A percentile compares a stretch with the other conserved stretches of the same genome.
phyloP scores from a whole-genome alignment of 2,329 filamentous ascomycete genomes.

The Fusarium stilboides region DNA sequence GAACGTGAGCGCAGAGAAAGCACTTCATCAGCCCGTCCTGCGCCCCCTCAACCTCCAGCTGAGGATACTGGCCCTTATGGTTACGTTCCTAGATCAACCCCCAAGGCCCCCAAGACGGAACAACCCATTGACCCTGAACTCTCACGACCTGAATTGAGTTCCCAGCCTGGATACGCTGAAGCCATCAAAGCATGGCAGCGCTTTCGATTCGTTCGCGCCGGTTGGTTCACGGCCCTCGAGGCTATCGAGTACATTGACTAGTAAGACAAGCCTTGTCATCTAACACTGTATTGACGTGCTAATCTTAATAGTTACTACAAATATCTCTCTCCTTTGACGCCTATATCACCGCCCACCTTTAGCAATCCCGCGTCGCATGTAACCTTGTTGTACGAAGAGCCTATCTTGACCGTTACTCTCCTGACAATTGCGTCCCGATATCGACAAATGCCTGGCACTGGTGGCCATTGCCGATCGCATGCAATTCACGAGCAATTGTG shows the following conservation, averaged over 20 bases:
- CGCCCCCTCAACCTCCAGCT: constrained; percentile 29
- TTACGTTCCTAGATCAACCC: constrained; percentile 34
- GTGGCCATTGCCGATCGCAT: constrained; percentile 85
- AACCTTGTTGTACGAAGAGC: constrained; percentile 88
- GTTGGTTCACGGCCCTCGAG: constrained; percentile 95
- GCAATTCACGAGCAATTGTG: constrained; percentile 96
- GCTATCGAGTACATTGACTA: constrained; percentile 96
- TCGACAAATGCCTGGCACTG: constrained; percentile 82
- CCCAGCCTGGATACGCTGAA: constrained; percentile 72
- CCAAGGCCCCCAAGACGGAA: constrained; percentile 48
- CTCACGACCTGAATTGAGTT: constrained; percentile 60
- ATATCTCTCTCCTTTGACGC: constrained; percentile 91
- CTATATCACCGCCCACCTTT: constrained; percentile 93
- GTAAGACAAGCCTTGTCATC: constrained; percentile 61
- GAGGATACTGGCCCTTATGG: constrained; percentile 43
- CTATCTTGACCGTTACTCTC: constrained; percentile 91
- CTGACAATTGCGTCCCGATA: constrained; percentile 93
- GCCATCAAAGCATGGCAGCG: constrained; percentile 91
- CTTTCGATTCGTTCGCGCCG: constrained; percentile 94
- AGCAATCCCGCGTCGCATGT: constrained; percentile 84
- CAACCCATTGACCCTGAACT: constrained; percentile 64
- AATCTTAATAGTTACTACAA: constrained; percentile 81
- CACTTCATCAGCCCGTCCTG: constrained; percentile 32
- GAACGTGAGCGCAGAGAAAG: constrained; percentile 47
- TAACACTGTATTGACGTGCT: constrained; percentile 10